Conservation (phyloP, 805 yeast genomes). For the Candida vaughaniae region DNA sequence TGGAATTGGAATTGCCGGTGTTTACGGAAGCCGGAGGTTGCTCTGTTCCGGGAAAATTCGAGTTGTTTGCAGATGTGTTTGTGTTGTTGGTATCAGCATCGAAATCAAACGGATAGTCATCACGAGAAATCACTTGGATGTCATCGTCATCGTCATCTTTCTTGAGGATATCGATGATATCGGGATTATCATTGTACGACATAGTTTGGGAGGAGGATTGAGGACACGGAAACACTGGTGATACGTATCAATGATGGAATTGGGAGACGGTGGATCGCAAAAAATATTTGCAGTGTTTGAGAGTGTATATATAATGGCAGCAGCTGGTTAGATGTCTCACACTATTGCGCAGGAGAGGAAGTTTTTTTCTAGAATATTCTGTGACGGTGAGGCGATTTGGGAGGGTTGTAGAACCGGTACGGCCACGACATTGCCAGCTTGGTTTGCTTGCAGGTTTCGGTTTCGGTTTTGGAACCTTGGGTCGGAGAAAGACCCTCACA, state of each 20-base stretch:
- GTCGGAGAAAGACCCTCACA: too few species aligned
- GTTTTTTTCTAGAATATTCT: slow-evolving; percentile 3
- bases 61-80: too few species aligned
- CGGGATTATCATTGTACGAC: slow-evolving; percentile 5
- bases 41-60: too few species aligned
- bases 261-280: too few species aligned
- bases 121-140: slow-evolving; percentile 15
- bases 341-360: background rate
- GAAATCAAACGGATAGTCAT: slow-evolving; percentile 11
- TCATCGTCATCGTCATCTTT: slow-evolving; percentile 11
- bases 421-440: background rate
- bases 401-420: background rate
- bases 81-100: background rate
- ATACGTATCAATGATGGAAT: too few species aligned
- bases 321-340: too few species aligned
- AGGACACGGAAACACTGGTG: too few species aligned
- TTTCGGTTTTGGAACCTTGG: too few species aligned
- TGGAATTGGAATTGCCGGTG: background rate
- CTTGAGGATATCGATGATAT: slow-evolving; percentile 9
- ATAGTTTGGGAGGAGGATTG: background rate
- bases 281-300: too few species aligned
- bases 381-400: background rate
- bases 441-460: too few species aligned
- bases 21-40: too few species aligned
- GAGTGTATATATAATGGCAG: too few species aligned